These are phyloP conservation scores for Dalechampia spathulata DNA, from an alignment of 441 rosid species.

Conservation along the genomic window DNA sequence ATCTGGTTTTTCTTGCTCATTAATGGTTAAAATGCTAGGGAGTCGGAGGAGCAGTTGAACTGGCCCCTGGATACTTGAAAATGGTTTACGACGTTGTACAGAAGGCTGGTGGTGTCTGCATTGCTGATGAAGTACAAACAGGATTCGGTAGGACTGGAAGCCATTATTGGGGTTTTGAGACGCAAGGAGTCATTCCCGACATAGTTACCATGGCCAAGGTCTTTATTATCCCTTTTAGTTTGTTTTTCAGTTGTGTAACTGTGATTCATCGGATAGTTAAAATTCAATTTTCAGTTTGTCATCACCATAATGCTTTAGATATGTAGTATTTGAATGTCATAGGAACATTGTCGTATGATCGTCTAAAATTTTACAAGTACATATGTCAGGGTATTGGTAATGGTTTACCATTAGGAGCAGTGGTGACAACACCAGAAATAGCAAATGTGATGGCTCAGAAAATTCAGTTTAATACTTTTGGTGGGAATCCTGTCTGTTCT, in stretches of 20 bases:
- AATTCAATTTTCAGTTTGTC: not conserved
- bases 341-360: not conserved
- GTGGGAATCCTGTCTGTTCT: conserved; percentile 93
- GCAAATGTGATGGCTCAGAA: conserved; percentile 73
- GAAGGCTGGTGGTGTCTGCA: conserved; percentile 88
- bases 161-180: conserved; percentile 88
- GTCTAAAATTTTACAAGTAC: not conserved
- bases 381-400: conserved; percentile 75
- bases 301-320: not conserved
- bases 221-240: not conserved
- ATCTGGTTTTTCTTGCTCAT: not conserved
- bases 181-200: conserved; percentile 91
- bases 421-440: conserved; percentile 82
- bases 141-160: conserved; percentile 93
- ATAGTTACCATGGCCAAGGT: conserved; percentile 98
- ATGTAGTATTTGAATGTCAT: not conserved
- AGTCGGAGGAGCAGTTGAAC: conserved; percentile 90
- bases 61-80: conserved; percentile 86
- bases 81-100: conserved; percentile 65
- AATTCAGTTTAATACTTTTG: conserved; percentile 79
- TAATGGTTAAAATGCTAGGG: conserved; percentile 38
- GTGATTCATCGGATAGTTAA: not conserved
- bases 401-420: conserved; percentile 90
- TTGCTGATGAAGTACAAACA: conserved; percentile 93
- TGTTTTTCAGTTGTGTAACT: too few species aligned